Base-by-base conservation (phyloP, 192 early-diverging fungal genomes). In the Obelidium mucronatum region DNA sequence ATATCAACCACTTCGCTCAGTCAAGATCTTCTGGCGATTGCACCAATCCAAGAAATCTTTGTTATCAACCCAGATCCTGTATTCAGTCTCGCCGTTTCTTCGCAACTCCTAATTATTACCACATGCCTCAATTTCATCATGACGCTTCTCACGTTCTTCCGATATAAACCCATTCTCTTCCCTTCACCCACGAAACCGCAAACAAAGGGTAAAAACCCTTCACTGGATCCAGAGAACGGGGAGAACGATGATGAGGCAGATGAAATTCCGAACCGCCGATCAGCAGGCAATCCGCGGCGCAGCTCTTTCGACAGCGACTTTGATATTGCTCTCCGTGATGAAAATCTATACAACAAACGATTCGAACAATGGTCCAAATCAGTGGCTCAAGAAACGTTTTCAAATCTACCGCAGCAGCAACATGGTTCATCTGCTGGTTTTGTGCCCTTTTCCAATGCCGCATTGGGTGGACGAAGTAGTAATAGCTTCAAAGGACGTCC, bases 131-230 rank as follows among this genome's bases (percentile, higher is more conserved):
- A 67, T 34, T 22, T 36, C 19, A 39, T 67, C 66, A 67, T 67
- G 48, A 67, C 40, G 40, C 42, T 51, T n/a, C n/a, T 67, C 30
- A 67, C 66, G 17, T 67, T 67, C 42, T 26, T 40, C 44, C 39
- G 66, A 42, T 67, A 67, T 39, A 13, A 31, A 40, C 6, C 24
- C 17, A 5, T 28, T 44, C 24, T 67, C 6, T 67, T 67, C 30
- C 66, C 66, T 31, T 51, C 61, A 22, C 24, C 8, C 28, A 37
- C 61, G 13, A 33, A 11, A 19, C 63, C 24, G 8, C 26, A 36
- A 37, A 65, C 15, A 8, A 6, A 6, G 39, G 35, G 22, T 15
- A 5, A 42, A 26, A 24, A 28, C 40, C 24, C 24, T 35, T 28
- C 19, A 8, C 15, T 22, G 5, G 40, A 24, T 4, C 66, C 30